phyloP scores from a whole-genome alignment of 108 stramenopile species.

The Cyclotella sp. region DNA sequence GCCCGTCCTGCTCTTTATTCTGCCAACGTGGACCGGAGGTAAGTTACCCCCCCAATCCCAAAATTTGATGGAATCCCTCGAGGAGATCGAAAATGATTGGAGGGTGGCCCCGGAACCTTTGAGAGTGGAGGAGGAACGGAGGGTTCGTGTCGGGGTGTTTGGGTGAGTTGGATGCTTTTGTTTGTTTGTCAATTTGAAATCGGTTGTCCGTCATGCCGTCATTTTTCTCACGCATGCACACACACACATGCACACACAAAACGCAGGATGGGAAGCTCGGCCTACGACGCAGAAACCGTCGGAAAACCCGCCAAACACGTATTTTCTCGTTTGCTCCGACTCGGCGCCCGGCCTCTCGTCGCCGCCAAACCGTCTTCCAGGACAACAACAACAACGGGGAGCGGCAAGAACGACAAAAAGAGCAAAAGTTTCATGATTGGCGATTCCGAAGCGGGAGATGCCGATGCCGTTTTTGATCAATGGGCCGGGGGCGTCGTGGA shows the following conservation, averaged over 20 bases:
- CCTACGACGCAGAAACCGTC: constrained; percentile 75
- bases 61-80: constrained; percentile 54
- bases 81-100: constrained; percentile 84
- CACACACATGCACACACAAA: no score
- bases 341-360: constrained; percentile 69
- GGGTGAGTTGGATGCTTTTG: constrained; percentile 44
- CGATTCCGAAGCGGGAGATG: constrained; percentile 82
- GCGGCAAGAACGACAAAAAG: constrained; percentile 12
- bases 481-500: constrained; percentile 55
- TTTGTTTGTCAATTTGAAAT: no score
- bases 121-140: no score
- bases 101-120: constrained; percentile 74
- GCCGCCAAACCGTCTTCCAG: constrained; percentile 17
- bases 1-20: constrained; percentile 63
- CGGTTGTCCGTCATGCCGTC: no score
- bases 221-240: no score
- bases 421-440: constrained; percentile 57
- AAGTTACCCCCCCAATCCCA: constrained; percentile 65
- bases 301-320: constrained; percentile 84
- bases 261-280: constrained; percentile 88
- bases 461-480: constrained; percentile 46
- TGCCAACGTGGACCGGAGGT: constrained; percentile 85
- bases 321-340: constrained; percentile 53
- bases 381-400: constrained; percentile 37
- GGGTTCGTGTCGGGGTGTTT: background rate